Evolutionary conservation across 345 rosid species (phyloP).

Genomic region (Populus ilicifolia): DNA sequence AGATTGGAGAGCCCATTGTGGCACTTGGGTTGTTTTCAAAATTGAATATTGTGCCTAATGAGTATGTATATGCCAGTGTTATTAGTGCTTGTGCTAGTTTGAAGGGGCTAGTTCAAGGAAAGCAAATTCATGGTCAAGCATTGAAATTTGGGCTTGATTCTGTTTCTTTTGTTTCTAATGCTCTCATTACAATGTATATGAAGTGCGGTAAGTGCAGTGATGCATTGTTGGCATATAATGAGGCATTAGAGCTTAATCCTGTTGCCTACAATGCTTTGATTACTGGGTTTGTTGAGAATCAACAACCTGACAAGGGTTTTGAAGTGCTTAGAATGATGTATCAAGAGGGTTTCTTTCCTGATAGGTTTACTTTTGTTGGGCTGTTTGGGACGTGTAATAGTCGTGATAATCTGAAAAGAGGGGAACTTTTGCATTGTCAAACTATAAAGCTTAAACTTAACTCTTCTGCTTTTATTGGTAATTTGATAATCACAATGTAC

Average conservation of each 20-base stretch:
- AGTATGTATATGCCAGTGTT: constrained; percentile 43
- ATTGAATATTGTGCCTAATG: constrained; percentile 44
- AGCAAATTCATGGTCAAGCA: constrained; percentile 49
- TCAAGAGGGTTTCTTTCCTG: constrained; percentile 36
- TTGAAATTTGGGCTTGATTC: constrained; percentile 42
- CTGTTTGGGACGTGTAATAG: constrained; percentile 31
- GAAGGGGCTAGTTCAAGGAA: constrained; percentile 28
- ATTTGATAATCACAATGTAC: constrained; percentile 51
- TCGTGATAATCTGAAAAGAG: constrained; percentile 27
- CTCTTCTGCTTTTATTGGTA: constrained; percentile 41
- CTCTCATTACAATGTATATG: constrained; percentile 60
- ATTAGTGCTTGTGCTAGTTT: constrained; percentile 46
- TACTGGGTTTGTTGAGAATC: constrained; percentile 52
- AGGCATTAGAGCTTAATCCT: constrained; percentile 25
- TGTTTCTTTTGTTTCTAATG: constrained; percentile 49
- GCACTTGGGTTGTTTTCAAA: constrained; percentile 41
- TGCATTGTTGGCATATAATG: constrained; percentile 32
- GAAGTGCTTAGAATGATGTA: constrained; percentile 40
- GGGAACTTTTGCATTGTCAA: constrained; percentile 40
- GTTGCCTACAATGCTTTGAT: constrained; percentile 57
- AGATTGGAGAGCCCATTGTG: constrained; percentile 28
- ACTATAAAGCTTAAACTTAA: constrained; percentile 42
- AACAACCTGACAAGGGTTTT: constrained; percentile 35
- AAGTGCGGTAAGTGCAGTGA: constrained; percentile 39
- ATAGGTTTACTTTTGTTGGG: constrained; percentile 46